These are phyloP conservation scores for Talaromyces sp. DNA, from an alignment of 2,329 filamentous ascomycete species.

Conservation along the genomic window DNA sequence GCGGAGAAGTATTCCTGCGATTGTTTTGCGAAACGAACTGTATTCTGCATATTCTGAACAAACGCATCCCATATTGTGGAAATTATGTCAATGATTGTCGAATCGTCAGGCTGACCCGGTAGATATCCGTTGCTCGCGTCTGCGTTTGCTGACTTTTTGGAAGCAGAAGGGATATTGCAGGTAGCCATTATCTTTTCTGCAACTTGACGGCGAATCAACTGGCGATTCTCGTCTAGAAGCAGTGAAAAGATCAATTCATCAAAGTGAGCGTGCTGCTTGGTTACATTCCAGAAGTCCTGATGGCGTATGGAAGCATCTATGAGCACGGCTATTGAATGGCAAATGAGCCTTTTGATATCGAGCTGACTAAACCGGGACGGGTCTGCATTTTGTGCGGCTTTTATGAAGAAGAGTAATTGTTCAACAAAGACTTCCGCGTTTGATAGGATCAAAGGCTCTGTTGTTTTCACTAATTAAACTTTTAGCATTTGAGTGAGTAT, in stretches of 20 bases:
- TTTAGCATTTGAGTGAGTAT: constrained; percentile 6
- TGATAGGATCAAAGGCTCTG: constrained; percentile 28
- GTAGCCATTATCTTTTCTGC: constrained; percentile 38
- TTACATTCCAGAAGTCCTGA: constrained; percentile 43
- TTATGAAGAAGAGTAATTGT: constrained; percentile 36
- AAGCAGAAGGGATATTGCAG: constrained; percentile 31
- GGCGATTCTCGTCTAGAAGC: constrained; percentile 44
- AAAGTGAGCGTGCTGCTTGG: constrained; percentile 38
- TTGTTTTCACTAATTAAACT: constrained; percentile 25
- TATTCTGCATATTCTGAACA: constrained; percentile 38
- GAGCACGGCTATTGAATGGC: constrained; percentile 46
- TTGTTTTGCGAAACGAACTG: constrained; percentile 34
- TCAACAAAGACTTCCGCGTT: constrained; percentile 37
- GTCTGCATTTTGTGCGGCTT: constrained; percentile 24
- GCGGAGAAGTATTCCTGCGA: constrained; percentile 48
- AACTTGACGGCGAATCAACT: constrained; percentile 36
- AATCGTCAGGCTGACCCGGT: constrained; percentile 23
- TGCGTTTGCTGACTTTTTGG: constrained; percentile 27
- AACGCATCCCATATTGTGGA: constrained; percentile 46
- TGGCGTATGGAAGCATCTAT: constrained; percentile 50
- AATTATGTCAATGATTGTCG: constrained; percentile 38
- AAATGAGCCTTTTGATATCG: constrained; percentile 37
- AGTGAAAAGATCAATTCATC: constrained; percentile 40
- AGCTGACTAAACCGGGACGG: constrained; percentile 19
- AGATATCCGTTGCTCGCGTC: constrained; percentile 20